Conservation (phyloP, 2,329 filamentous ascomycete species). For the Colletotrichum lindemuthianum region DNA sequence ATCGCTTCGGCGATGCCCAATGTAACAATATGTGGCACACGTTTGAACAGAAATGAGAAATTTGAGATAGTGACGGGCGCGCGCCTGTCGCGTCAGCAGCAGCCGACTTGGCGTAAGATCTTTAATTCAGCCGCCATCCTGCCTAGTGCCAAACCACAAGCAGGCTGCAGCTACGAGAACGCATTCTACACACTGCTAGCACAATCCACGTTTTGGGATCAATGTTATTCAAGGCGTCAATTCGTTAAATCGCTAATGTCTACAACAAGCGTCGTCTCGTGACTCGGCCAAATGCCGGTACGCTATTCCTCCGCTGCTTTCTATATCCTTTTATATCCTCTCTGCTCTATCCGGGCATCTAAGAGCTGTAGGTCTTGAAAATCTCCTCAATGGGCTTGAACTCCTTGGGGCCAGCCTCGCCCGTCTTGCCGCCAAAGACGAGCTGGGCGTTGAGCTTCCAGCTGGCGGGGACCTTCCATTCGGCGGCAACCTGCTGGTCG, state of each 20-base stretch:
- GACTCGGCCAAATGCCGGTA: constrained; percentile 25
- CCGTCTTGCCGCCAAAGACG: constrained; percentile 78
- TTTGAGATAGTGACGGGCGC: background rate
- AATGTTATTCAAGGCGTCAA: constrained; percentile 25
- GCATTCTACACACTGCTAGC: background rate
- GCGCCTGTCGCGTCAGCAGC: background rate
- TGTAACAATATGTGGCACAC: constrained; percentile 9
- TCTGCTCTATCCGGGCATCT: constrained; percentile 32
- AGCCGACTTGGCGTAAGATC: constrained; percentile 1
- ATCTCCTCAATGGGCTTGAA: constrained; percentile 73
- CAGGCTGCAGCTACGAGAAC: background rate
- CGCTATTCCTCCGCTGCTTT: background rate
- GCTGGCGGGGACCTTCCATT: constrained; percentile 75
- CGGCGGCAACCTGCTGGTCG: constrained; percentile 73
- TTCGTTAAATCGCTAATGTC: constrained; percentile 24
- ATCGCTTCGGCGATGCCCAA: constrained; percentile 10
- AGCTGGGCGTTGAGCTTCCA: constrained; percentile 87
- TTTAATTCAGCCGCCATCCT: constrained; percentile 14
- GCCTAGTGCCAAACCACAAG: background rate
- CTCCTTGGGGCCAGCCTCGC: constrained; percentile 69
- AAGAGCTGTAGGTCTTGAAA: constrained; percentile 71
- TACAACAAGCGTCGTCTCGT: background rate
- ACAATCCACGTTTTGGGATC: background rate
- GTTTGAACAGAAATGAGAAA: background rate
- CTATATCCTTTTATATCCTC: background rate